Base-by-base conservation (phyloP, 805 yeast species). In the Saturnispora quitensis region DNA sequence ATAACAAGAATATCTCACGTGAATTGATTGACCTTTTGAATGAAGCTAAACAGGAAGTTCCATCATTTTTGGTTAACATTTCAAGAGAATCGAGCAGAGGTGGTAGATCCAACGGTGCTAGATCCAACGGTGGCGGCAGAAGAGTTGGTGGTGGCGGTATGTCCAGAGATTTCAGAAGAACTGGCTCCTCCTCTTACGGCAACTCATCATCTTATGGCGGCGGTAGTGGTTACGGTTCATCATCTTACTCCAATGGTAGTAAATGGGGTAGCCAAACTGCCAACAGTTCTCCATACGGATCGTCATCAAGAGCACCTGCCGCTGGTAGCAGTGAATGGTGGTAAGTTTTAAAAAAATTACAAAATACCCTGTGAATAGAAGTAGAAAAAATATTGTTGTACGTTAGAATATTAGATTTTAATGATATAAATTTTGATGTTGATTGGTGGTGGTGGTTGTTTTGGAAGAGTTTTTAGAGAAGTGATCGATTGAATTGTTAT, bases 31-130 rank as follows among this genome's bases (percentile, higher is more conserved):
- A 88, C 51, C 79, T 93, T 62, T 81, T 93, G 65, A 68, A 81
- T 60, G 99, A 93, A 74, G 97, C 99, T 57, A 91, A 93, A 76
- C 99, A 93, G 77, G 98, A 91, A 70, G 86, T 90, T 58, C 99
- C 99, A 59, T 80, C 78, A 55, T 93, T 93, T 77, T 78, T 93
- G 70, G 79, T 76, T 60, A 79, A 83, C 56, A 81, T 89, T 60
- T 75, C 86, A 54, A 85, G 95, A 74, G 97, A 89, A 74, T 73
- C 73, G 61, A 78, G 80, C 53, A 72, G 73, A 55, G 77, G 78
- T 56, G 70, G 74, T 51, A 74, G 82, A 58, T 40, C 44, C 24
- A 73, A 82, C 58, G 74, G 81, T 40, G 53, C 60, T 20, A 57
- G 62, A 48, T 15, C 31, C 24, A 40, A 31, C 34, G 12, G 12